Conservation (phyloP, 768 basidiomycete genomes). For the Mycena galopus region DNA sequence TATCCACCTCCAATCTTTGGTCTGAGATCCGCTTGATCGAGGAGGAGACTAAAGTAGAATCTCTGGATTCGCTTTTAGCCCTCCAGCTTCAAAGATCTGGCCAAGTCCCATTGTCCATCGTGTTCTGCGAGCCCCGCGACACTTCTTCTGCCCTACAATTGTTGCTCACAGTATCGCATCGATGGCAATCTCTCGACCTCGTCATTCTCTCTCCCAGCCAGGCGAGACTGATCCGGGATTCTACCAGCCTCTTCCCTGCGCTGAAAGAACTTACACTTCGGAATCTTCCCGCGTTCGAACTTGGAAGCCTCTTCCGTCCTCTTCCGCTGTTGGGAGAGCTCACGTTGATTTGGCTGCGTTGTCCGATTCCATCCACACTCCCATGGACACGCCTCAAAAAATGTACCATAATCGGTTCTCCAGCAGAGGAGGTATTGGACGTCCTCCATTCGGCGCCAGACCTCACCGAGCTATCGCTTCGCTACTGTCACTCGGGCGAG, state of each 20-base stretch:
- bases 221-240: neutral
- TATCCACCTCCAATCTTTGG: slow-evolving; percentile 23
- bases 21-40: slow-evolving; percentile 6
- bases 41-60: neutral
- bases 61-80: slow-evolving; percentile 13
- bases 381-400: slow-evolving; percentile 25
- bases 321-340: slow-evolving; percentile 26
- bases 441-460: slow-evolving; percentile 9
- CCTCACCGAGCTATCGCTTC: neutral
- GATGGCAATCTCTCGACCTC: slow-evolving; percentile 24
- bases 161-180: slow-evolving; percentile 19
- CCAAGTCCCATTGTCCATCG: slow-evolving; percentile 8
- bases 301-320: slow-evolving; percentile 30
- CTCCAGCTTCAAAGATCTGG: slow-evolving; percentile 30
- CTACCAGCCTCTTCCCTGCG: slow-evolving; percentile 10
- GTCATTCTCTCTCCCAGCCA: neutral
- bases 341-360: neutral
- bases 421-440: neutral
- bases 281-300: neutral
- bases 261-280: slow-evolving; percentile 13
- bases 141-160: neutral
- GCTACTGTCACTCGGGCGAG: neutral
- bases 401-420: slow-evolving; percentile 5
- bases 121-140: neutral
- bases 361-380: neutral